Percentiles rank a stretch among this genome's conserved stretches.
Evolutionary conservation across 257 asterid species (phyloP).

Genomic region (Plantago ovata): DNA sequence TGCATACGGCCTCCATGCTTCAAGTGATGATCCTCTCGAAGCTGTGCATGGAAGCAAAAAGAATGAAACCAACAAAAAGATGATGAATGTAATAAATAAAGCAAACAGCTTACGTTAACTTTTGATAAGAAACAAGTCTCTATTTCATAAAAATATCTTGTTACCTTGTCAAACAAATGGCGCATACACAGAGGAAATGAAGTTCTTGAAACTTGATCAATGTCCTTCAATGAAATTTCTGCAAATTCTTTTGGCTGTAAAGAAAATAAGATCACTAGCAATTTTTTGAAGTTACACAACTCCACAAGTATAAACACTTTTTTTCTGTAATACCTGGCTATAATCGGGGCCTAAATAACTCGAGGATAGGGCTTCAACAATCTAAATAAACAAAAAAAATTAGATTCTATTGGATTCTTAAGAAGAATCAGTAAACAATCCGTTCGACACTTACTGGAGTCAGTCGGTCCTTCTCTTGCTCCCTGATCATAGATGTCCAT

Average conservation of each 20-base stretch:
- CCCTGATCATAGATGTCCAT: constrained; percentile 90
- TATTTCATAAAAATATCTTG: constrained; percentile 18
- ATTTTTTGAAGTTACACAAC: constrained; percentile 3
- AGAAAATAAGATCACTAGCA: constrained; percentile 29
- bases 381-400: constrained; percentile 43
- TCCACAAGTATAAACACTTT: constrained; percentile 12
- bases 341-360: constrained; percentile 95
- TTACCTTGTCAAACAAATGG: constrained; percentile 88
- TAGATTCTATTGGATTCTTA: constrained; percentile 26
- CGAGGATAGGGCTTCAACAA: constrained; percentile 81
- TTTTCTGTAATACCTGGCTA: constrained; percentile 60
- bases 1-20: constrained; percentile 98
- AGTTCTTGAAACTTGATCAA: constrained; percentile 81
- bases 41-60: constrained; percentile 41
- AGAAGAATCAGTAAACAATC: constrained; percentile 15
- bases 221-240: constrained; percentile 74
- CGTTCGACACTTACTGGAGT: constrained; percentile 69
- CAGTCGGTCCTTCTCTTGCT: constrained; percentile 88
- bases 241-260: constrained; percentile 68
- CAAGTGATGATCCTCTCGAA: constrained; percentile 97
- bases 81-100: background rate
- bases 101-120: background rate
- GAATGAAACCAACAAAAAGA: constrained; percentile 1
- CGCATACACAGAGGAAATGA: constrained; percentile 99
- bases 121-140: constrained; percentile 9